These are phyloP conservation scores for Trypanosomatidae sp. DNA, from an alignment of 208 protist species.

Conservation along the genomic window DNA sequence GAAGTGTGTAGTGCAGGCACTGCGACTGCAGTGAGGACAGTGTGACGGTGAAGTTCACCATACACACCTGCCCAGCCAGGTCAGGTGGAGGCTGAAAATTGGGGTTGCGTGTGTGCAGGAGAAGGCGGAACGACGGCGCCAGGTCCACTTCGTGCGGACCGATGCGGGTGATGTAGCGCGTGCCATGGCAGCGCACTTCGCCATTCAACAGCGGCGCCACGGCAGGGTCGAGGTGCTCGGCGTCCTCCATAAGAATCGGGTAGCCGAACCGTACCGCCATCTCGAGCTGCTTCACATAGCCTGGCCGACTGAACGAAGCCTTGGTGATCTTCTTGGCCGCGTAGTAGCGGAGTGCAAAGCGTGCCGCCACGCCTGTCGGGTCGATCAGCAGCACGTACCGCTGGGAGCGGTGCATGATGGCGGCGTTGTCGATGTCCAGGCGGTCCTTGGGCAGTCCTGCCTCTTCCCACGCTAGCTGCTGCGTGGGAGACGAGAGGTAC, in stretches of 20 bases:
- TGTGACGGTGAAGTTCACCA: conserved; percentile 99
- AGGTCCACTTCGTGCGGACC: conserved; percentile 98
- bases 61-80: conserved; percentile 95
- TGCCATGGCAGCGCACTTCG: conserved; percentile 95
- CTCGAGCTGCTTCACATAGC: conserved; percentile 99
- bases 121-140: conserved; percentile 96
- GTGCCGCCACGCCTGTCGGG: conserved; percentile 95
- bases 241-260: conserved; percentile 99
- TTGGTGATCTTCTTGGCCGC: conserved; percentile 83
- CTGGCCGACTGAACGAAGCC: conserved; percentile 95
- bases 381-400: conserved; percentile 99
- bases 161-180: conserved; percentile 93
- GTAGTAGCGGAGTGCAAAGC: conserved; percentile 93
- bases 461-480: conserved; percentile 95
- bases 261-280: conserved; percentile 98
- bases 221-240: conserved; percentile 98
- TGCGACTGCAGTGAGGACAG: conserved; percentile 94
- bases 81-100: conserved; percentile 95
- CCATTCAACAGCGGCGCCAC: conserved; percentile 98
- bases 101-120: conserved; percentile 97
- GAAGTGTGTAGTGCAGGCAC: conserved; percentile 91
- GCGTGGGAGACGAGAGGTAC: conserved; percentile 91
- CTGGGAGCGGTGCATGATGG: conserved; percentile 94
- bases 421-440: conserved; percentile 98
- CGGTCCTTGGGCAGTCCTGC: conserved; percentile 96